Conservation (phyloP, 768 basidiomycete genomes). For the Termitomyces sp. region DNA sequence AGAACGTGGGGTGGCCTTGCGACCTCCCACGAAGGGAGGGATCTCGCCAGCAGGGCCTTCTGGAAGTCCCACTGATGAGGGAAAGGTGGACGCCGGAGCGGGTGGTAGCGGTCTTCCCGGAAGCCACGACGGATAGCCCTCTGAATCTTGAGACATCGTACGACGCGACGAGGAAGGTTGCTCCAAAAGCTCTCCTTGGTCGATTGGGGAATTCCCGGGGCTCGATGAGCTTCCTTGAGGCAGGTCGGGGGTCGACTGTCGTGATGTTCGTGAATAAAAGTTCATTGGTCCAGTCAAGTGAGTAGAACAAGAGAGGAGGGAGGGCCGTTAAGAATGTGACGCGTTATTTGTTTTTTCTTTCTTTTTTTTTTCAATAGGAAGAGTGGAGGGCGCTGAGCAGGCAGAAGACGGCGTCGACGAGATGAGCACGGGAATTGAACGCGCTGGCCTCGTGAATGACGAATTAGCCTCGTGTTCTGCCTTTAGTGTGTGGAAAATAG, state of each 20-base stretch:
- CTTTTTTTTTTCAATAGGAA: conserved; percentile 14
- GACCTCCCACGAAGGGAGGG: conserved; percentile 45
- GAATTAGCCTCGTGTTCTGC: conserved; percentile 43
- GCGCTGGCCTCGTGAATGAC: conserved; percentile 43
- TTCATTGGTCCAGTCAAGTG: conserved; percentile 15
- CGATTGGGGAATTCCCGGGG: conserved; percentile 19
- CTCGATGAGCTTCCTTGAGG: conserved; percentile 19
- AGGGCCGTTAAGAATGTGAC: conserved; percentile 18
- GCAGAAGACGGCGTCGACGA: conserved; percentile 10
- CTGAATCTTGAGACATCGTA: conserved; percentile 40
- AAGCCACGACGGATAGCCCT: conserved; percentile 83
- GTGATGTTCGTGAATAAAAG: conserved; percentile 31
- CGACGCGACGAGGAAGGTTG: conserved; percentile 26
- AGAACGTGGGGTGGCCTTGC: conserved; percentile 75
- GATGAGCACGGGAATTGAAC: conserved; percentile 19
- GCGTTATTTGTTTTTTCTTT: conserved; percentile 21
- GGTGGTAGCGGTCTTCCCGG: conserved; percentile 75
- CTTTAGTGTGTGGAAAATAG: conserved; percentile 28
- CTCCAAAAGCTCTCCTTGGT: conserved; percentile 17
- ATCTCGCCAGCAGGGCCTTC: conserved; percentile 26
- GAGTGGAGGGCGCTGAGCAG: conserved; percentile 16
- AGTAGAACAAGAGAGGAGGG: conserved; percentile 2
- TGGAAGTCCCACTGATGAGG: conserved; percentile 43
- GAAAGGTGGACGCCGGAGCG: conserved; percentile 65
- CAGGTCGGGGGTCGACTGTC: conserved; percentile 27